Base-by-base conservation (phyloP, 495 filamentous ascomycete genomes). In the Staphylotrichum longicolle region DNA sequence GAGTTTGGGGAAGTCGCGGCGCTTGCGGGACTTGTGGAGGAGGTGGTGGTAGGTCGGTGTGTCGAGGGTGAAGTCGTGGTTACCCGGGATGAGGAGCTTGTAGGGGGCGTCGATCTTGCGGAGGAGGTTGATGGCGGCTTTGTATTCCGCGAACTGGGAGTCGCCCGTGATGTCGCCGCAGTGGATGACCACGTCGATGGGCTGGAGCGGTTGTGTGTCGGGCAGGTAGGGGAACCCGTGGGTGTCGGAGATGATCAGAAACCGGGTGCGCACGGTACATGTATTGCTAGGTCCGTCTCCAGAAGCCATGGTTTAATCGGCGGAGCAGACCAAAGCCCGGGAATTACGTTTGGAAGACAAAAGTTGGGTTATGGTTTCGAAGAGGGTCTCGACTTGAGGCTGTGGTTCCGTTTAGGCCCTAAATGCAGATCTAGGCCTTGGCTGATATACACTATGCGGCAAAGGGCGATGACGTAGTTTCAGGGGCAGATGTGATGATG, bases 31-130 rank as follows among this genome's bases (percentile, higher is more conserved):
- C 14, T 47, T 45, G 30, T 40, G 15, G 9, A 44, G 12, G 5
- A 54, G 34, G 34, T 41, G 51, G 3, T 54, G 34, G 50, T 40
- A 61, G 51, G 7, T 49, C 3, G 80, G 72, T 34, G 72, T 70
- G 68, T 94, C 88, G 4, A 93, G 82, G 0, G 83, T 83, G 58
- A 89, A 81, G 68, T 93, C 90, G 72, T 93, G 90, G 70, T 93
- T 93, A 0, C 90, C 90, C 2, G 90, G 84, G 54, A 95, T 91
- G 40, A 93, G 84, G 41, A 95, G 74, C 62, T 93, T 95, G 6
- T 92, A 72, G 20, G 86, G 82, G 0, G 90, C 89, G 6, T 83
- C 66, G 56, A 86, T 81, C 0, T 55, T 64, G 14, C 69, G 68
- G 12, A 94, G 75, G 67, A 89, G 79, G 3, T 74, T 55, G 27